Evolutionary conservation across 371 early-diverging fungal genomes (phyloP), one percentile per base, ranked within the genome.

Genomic region (Syncephalastrum contaminatum): DNA sequence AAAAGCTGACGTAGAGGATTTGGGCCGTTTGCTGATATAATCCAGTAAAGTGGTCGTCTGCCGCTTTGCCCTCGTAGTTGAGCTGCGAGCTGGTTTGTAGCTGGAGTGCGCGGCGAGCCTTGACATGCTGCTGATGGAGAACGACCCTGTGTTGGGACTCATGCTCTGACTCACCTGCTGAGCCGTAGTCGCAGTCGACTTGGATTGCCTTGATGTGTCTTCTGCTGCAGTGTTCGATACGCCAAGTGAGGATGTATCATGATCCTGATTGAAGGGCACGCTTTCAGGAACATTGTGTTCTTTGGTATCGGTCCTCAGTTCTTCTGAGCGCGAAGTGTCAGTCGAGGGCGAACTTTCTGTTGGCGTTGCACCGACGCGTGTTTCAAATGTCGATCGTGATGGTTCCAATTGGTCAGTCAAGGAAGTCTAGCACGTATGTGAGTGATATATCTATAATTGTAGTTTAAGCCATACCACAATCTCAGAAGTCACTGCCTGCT

Each of bases 341-440:
- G 44, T 10, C 13, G 44, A 44, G 4, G 21, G 44, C 5, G 19
- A 6, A 1, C 15, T 44, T 10, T 44, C 21, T 3, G 16, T 15
- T 8, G 21, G 45, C 45, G 16, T 44, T 21, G 16, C 19, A 45
- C 53, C 20, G 20, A 46, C 19, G 40, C 48, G 60, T 4, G 22
- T 51, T 1, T 64, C 58, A 57, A 77, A 84, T 2, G 81, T 84
- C 5, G 81, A 83, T 53, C 86, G 75, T 52, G 77, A 78, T 8
- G 88, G 86, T 53, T 86, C 82, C 50, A 88, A 73, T 12, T 84
- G 48, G 13, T 68, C 62, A 12, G 62, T 71, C 1, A 89, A 56
- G 19, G 72, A 61, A 24, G 73, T 71, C 71, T 75, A 30, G 1
- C 10, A 12, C 36, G 12, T 8, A 30, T 10, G 36, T 30, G 36